These are phyloP conservation scores for Neurospora sp. DNA, from an alignment of 2,329 filamentous ascomycete genomes.

Conservation along the genomic window DNA sequence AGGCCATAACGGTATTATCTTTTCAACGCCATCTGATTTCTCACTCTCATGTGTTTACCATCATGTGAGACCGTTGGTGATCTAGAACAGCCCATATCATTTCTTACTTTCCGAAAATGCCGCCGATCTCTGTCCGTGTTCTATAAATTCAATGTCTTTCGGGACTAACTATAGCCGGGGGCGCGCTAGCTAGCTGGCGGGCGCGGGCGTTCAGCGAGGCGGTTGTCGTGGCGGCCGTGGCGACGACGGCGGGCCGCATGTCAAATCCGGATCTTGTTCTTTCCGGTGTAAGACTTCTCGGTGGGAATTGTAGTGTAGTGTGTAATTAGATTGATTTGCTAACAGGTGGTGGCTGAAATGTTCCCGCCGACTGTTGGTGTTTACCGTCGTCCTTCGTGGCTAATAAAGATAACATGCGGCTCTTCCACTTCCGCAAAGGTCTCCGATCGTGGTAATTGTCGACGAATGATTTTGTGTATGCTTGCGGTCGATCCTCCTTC, in stretches of 20 bases:
- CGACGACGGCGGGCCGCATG: neutral
- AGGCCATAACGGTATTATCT: neutral
- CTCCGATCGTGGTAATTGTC: neutral
- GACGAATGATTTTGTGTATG: neutral
- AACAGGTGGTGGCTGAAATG: too few species aligned
- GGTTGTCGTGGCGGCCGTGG: neutral
- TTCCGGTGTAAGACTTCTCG: neutral
- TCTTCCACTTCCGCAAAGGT: neutral
- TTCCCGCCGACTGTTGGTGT: too few species aligned
- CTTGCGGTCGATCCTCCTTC: neutral
- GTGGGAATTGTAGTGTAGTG: too few species aligned
- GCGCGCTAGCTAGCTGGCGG: too few species aligned
- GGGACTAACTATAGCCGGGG: neutral
- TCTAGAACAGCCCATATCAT: neutral
- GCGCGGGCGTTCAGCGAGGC: neutral
- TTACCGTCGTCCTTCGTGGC: neutral
- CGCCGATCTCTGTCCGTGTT: neutral
- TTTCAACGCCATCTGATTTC: too few species aligned
- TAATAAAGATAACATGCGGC: neutral
- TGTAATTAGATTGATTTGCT: too few species aligned
- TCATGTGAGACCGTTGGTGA: neutral
- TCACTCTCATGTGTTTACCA: too few species aligned
- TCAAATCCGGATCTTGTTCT: neutral
- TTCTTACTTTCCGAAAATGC: neutral
- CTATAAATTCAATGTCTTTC: neutral